Base-by-base conservation (phyloP, 1,284 basidiomycete species). In the Ustilago tritici region DNA sequence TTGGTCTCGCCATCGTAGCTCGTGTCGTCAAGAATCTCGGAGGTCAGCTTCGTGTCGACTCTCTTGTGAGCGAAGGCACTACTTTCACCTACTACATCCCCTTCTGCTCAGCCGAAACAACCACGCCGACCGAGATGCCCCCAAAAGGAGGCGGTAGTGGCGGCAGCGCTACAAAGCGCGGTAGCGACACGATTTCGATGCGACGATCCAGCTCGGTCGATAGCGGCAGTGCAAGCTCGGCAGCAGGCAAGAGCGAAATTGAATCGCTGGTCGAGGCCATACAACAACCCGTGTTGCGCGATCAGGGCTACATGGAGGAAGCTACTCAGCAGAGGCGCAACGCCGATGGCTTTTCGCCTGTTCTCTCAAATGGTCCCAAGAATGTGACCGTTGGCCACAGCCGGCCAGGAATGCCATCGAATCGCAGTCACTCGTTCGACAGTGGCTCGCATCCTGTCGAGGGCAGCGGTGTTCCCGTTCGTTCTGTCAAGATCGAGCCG, bases 1-100 rank as follows among this genome's bases (percentile, higher is more conserved):
- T 94, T 12, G 93, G 93, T 32, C 88, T 94, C 9, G 93, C 93
- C 12, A 91, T 94, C 8, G 93, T 93, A 5, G 92, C 92, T 0
- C 89, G 93, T n/a, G 93, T 93, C 38, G 92, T 94, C 7, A 91
- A 92, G 83, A 93, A 93, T 80, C 88, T 94, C 0, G 90, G 90
- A 1, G 93, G 93, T 2, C 92, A 93, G 84, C 89, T 95, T 12
- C 90, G 92, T 5, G 93, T 93, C 2, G 92, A 93, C 76, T 93
- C 92, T 0, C 89, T 90, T 59, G 88, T 91, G 6, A 88, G 88
- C 56, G 87, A 90, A 82, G 93, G 93, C n/a, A 92, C 91, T 47
- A 88, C 89, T 6, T 93, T 94, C 87, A 91, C 91, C 1, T 91
- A 92, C 86, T 87, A 92, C 8, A 90, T 92, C 57, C 91, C 92